Conservation (phyloP, 2,329 filamentous ascomycete species). For the Colletotrichum costaricense region DNA sequence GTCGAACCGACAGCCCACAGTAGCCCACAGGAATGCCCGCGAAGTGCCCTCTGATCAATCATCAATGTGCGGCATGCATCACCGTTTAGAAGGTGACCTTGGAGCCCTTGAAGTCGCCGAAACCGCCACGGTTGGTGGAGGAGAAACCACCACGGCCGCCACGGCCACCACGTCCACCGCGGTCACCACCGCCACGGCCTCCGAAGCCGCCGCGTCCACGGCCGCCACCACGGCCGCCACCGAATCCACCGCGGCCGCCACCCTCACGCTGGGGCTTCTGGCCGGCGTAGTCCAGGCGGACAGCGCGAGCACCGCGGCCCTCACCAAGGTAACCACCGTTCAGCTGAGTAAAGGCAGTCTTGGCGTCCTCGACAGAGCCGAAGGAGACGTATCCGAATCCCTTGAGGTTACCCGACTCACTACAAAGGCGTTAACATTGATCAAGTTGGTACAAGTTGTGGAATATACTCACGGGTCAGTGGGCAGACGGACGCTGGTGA, state of each 20-base stretch:
- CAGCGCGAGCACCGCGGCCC: conserved; percentile 76
- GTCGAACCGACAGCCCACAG: conserved; percentile 69
- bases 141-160: conserved; percentile 65
- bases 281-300: conserved; percentile 86
- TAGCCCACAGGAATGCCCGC: conserved; percentile 60
- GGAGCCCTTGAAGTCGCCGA: conserved; percentile 71
- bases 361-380: conserved; percentile 84
- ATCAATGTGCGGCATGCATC: conserved; percentile 47
- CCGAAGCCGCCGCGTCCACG: conserved; percentile 63
- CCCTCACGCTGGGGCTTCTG: conserved; percentile 70
- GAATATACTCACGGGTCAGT: conserved; percentile 75
- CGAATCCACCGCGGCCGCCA: conserved; percentile 50
- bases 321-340: conserved; percentile 73
- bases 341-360: conserved; percentile 75
- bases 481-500: conserved; percentile 86
- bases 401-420: conserved; percentile 86
- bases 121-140: conserved; percentile 51
- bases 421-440: conserved; percentile 46
- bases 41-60: conserved; percentile 57
- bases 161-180: conserved; percentile 63
- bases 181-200: conserved; percentile 59
- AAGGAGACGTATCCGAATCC: conserved; percentile 94
- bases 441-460: neutral
- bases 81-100: conserved; percentile 76
- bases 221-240: conserved; percentile 58